Base-by-base conservation (phyloP, 176 grass and related monocot species). In the Zea mays region DNA sequence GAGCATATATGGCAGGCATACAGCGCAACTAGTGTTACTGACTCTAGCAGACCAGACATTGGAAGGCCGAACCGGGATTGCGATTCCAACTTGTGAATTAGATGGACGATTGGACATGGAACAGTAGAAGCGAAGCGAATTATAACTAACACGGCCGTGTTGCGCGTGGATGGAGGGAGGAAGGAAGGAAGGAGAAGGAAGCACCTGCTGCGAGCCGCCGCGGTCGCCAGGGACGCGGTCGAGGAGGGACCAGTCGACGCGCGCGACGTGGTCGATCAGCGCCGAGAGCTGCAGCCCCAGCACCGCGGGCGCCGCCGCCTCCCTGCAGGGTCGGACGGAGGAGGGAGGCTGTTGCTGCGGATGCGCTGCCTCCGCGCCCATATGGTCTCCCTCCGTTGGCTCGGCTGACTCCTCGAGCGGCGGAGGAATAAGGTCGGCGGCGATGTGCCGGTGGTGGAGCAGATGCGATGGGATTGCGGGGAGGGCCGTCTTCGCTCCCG, bases 281-380 rank as follows among this genome's bases (percentile, higher is more conserved):
- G 94, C 94, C 37, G 84, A 87, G 12, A 91, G 72, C 86, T 97
- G 94, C 33, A 97, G 91, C 14, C 94, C 94, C 43, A 97, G n/a
- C 56, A 97, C 83, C 34, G 58, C 52, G 5, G 90, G 81, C 37
- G 86, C 60, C 37, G 87, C 77, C 47, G 81, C 27, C 17, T 17
- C 63, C 55, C 16, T 41, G 62, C 5, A 10, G 45, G 48, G 13
- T 44, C 43, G 54, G 62, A 65, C 12, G 67, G 51, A 65, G 17
- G 59, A 56, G 10, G 57, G 72, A 10, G 17, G 62, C 36, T 13
- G 43, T 37, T 40, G 84, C 54, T 57, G 54, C 40, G 65, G 60
- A 3, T 86, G 85, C 63, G 81, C 86, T 67, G 82, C 82, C 83
- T 89, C 90, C 9, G 86, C 86, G 69, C 86, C 90, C 90, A 89